Base-by-base conservation (phyloP, 2,329 filamentous ascomycete species). In the Ceratocystis eucalypticola region DNA sequence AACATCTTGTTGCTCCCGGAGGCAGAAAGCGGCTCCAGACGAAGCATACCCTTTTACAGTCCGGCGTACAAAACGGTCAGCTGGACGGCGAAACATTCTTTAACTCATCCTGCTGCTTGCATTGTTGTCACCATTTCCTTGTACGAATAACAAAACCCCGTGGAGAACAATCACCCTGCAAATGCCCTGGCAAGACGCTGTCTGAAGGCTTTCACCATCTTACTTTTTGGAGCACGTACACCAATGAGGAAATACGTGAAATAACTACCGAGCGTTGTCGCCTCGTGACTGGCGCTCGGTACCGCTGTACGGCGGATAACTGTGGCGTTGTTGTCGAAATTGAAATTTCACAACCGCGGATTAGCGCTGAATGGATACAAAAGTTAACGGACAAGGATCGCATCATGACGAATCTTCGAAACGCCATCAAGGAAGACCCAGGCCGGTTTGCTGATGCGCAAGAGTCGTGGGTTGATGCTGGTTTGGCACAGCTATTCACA, bases 331-430 rank as follows among this genome's bases (percentile, higher is more conserved):
- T 64, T 25, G 67, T 70, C 6, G 65, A 68, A 33, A 61, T 84
- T 20, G 79, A 82, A 65, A 75, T 84, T 5, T 80, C 78, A 5
- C 71, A 75, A 64, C 81, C 81, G 10, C 80, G 80, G 1, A 75
- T 85, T 69, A 71, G 72, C 10, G 70, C 71, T 2, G 72, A 73
- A 65, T 80, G 78, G 75, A 73, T 81, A 1, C 69, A 74, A 12
- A 72, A 78, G 17, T 72, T 85, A 15, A 72, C 72, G 3, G 81
- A 84, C 68, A 73, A 77, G 20, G 71, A 76, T 1, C 74, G 80
- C 46, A 79, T 82, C 53, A 70, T 70, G 17, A 69, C 73, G 30
- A 77, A 78, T 41, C 71, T 82, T 2, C 70, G 72, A 1, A 64
- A 71, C 1, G 77, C 79, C 1, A 75, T 76, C 37, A 72, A 74